Conservation (phyloP, 306 rosid species). For the Fragaria iinumae region DNA sequence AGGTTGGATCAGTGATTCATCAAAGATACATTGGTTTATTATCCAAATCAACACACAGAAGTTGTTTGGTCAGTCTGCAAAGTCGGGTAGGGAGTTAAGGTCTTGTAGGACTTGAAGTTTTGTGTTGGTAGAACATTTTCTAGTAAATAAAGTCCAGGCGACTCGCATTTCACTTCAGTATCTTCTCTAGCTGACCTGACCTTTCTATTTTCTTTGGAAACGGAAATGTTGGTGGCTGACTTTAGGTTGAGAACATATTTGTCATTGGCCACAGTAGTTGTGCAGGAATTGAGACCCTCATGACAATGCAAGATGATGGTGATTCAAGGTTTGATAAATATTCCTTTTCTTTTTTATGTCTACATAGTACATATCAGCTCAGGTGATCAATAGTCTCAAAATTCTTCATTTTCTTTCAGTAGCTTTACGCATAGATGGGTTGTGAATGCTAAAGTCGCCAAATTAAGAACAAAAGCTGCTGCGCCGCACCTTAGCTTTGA, state of each 20-base stretch:
- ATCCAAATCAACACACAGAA: not conserved
- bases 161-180: not conserved
- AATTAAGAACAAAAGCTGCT: constrained; percentile 55
- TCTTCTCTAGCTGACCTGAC: not conserved
- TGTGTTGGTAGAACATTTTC: not conserved
- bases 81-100: not conserved
- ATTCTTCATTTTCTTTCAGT: constrained; percentile 28
- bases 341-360: not conserved
- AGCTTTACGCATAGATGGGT: constrained; percentile 73
- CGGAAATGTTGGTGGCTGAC: constrained; percentile 10
- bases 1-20: not conserved
- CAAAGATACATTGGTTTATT: not conserved
- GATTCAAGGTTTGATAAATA: constrained; percentile 49
- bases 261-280: constrained; percentile 90
- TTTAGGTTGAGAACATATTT: constrained; percentile 77
- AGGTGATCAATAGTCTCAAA: constrained; percentile 9
- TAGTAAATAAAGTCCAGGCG: not conserved
- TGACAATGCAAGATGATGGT: constrained; percentile 64
- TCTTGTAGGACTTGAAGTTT: constrained; percentile 3
- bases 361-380: constrained; percentile 3
- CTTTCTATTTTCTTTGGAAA: not conserved
- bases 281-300: constrained; percentile 82
- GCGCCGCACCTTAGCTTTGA: constrained; percentile 62
- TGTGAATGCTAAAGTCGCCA: constrained; percentile 61
- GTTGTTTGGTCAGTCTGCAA: not conserved